Evolutionary conservation across 2,329 filamentous ascomycete genomes (phyloP).

Genomic region (Thermothelomyces thermophilus): DNA sequence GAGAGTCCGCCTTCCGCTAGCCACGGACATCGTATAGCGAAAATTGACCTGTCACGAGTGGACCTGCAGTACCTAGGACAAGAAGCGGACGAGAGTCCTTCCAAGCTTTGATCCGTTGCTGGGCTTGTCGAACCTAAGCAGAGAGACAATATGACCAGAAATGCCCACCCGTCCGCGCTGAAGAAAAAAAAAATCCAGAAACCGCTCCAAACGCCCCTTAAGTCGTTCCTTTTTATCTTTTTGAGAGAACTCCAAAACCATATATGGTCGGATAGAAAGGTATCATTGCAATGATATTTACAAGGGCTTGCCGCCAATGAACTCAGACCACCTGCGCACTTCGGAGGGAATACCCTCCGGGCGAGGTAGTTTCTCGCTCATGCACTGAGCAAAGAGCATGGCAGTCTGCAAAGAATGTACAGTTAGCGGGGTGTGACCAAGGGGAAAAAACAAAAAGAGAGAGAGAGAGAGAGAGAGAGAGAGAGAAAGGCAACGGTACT

Average conservation of each 20-base stretch:
- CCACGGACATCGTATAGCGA: too few relatives aligned
- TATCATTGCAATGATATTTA: conserved; percentile 36
- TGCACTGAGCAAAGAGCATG: conserved; percentile 90
- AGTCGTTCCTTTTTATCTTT: neutral
- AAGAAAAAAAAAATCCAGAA: conserved; percentile 8
- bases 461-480: conserved; percentile 5
- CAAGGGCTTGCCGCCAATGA: conserved; percentile 79
- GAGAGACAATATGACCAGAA: neutral
- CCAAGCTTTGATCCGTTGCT: too few relatives aligned
- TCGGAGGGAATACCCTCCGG: conserved; percentile 82
- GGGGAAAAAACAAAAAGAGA: conserved; percentile 21
- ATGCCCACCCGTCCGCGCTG: conserved; percentile 1
- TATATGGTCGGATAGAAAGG: neutral
- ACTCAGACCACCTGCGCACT: conserved; percentile 91
- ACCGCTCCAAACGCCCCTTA: conserved; percentile 7
- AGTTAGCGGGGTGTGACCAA: neutral
- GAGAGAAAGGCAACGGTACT: conserved; percentile 31
- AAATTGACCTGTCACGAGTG: too few relatives aligned
- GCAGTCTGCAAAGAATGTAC: conserved; percentile 60
- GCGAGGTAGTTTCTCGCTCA: conserved; percentile 91
- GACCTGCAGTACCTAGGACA: too few relatives aligned
- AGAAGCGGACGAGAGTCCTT: too few relatives aligned
- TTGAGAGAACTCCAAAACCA: neutral
- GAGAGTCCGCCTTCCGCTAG: neutral
- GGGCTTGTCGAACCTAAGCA: neutral